Conservation (phyloP, 2,329 filamentous ascomycete genomes). For the Chrysosphaeria jannelii region DNA sequence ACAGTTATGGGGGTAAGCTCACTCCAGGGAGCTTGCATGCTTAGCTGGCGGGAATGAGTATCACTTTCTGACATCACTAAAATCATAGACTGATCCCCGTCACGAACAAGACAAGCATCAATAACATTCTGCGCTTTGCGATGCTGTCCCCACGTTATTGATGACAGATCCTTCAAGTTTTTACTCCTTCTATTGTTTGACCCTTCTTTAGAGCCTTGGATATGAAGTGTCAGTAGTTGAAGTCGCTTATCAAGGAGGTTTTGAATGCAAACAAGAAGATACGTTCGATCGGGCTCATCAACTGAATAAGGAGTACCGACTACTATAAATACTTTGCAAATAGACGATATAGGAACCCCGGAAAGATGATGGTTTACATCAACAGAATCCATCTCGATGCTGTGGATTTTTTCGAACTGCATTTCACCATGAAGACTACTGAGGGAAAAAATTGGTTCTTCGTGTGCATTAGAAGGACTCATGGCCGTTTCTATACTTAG, state of each 20-base stretch:
- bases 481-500: too few species aligned
- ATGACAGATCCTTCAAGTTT: background rate
- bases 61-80: conserved; percentile 36
- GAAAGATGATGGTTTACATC: conserved; percentile 29
- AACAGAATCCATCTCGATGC: conserved; percentile 27
- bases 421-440: too few species aligned
- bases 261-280: conserved; percentile 37
- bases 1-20: conserved; percentile 34
- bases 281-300: conserved; percentile 20
- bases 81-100: conserved; percentile 36
- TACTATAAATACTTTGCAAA: conserved; percentile 37
- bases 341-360: conserved; percentile 18
- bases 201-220: conserved; percentile 12
- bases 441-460: too few species aligned
- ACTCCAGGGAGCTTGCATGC: conserved; percentile 48
- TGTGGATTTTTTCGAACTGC: conserved; percentile 39
- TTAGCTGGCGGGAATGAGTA: conserved; percentile 32
- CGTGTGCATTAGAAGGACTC: too few species aligned
- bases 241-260: conserved; percentile 36
- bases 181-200: conserved; percentile 3
- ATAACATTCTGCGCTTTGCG: conserved; percentile 34
- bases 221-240: conserved; percentile 31
- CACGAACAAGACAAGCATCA: conserved; percentile 40
- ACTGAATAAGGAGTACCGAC: conserved; percentile 23
- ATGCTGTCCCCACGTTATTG: conserved; percentile 16